These are phyloP conservation scores for Plectosphaerella cucumerina DNA, from an alignment of 2,329 filamentous ascomycete species.

Conservation along the genomic window DNA sequence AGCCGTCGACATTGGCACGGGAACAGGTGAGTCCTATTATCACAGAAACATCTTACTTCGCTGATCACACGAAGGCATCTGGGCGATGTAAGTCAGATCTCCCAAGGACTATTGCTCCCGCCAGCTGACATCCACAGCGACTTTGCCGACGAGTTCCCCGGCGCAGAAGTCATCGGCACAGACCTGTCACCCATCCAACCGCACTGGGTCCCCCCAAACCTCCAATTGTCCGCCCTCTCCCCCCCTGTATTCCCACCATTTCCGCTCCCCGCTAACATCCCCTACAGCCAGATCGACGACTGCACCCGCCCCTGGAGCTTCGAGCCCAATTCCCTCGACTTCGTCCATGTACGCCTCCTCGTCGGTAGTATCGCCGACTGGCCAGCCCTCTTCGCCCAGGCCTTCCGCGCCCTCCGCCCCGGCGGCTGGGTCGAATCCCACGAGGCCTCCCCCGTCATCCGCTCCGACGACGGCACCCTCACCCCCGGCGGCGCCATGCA, in stretches of 20 bases:
- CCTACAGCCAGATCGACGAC: slow-evolving; percentile 49
- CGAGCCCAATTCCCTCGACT: slow-evolving; percentile 46
- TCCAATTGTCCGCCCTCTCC: slow-evolving; percentile 29
- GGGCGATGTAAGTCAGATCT: slow-evolving; percentile 1
- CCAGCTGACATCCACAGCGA: slow-evolving; percentile 34
- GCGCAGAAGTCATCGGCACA: slow-evolving; percentile 43
- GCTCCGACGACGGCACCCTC: slow-evolving; percentile 23
- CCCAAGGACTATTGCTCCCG: not conserved
- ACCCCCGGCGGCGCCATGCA: slow-evolving; percentile 21
- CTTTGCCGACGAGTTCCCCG: slow-evolving; percentile 36
- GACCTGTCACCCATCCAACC: slow-evolving; percentile 56
- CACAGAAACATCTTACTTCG: not conserved
- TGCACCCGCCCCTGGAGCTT: slow-evolving; percentile 48
- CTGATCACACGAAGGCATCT: slow-evolving; percentile 3
- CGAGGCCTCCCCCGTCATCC: slow-evolving; percentile 24
- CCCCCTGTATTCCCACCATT: not conserved
- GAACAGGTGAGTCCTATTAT: slow-evolving; percentile 8
- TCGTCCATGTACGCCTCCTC: slow-evolving; percentile 52
- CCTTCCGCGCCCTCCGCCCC: slow-evolving; percentile 43
- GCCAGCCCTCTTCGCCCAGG: slow-evolving; percentile 42
- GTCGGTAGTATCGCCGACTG: slow-evolving; percentile 50
- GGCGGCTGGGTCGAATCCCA: slow-evolving; percentile 39
- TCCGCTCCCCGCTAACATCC: not conserved
- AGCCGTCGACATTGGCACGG: slow-evolving; percentile 14
- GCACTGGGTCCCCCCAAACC: slow-evolving; percentile 50